A percentile compares a stretch with the other conserved stretches of the same genome.
phyloP scores from a whole-genome alignment of 2,329 filamentous ascomycete genomes.

The Ceratocystis papillata region DNA sequence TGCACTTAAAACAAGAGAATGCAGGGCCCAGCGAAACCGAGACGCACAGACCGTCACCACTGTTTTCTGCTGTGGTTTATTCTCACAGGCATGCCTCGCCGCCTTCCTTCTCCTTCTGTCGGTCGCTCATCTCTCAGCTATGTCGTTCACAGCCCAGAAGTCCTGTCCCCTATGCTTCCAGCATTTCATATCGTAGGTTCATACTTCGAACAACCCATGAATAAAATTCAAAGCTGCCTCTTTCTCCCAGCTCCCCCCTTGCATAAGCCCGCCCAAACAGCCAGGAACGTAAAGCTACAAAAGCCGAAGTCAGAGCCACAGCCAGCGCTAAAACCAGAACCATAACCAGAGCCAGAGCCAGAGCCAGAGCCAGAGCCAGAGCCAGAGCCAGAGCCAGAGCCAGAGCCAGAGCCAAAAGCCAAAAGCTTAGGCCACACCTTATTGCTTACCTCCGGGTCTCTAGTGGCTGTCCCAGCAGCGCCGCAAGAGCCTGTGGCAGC shows the following conservation, averaged over 20 bases:
- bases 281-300: not conserved
- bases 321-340: not conserved
- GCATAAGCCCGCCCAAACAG: not conserved
- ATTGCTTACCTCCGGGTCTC: not conserved
- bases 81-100: no score
- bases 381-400: not conserved
- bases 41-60: not conserved
- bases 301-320: not conserved
- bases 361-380: not conserved
- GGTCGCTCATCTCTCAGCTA: no score
- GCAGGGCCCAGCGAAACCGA: not conserved
- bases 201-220: no score
- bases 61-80: not conserved
- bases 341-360: no score
- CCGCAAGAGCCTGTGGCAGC: no score
- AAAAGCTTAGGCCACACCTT: not conserved
- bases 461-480: no score
- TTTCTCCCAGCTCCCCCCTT: no score
- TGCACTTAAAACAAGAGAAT: constrained; percentile 16
- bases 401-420: not conserved
- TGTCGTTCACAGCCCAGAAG: no score
- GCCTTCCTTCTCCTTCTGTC: no score
- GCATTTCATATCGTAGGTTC: no score
- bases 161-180: no score
- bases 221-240: no score